phyloP scores from a whole-genome alignment of 2,329 filamentous ascomycete genomes.

The Exophiala sp. region DNA sequence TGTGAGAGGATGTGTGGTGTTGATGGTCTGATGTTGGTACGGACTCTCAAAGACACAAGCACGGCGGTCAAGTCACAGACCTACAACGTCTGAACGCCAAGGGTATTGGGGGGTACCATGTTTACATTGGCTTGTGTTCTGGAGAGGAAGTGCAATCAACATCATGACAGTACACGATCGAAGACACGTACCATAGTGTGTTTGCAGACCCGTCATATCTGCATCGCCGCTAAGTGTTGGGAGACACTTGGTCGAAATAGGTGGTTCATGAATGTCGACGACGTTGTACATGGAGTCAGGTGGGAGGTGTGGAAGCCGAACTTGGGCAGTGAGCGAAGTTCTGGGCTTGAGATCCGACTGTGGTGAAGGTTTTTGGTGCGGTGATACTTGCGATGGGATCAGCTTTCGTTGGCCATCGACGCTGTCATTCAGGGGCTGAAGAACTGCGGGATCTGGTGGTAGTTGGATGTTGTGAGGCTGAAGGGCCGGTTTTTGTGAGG shows the following conservation, averaged over 20 bases:
- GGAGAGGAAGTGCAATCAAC: not conserved
- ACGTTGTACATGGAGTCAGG: not conserved
- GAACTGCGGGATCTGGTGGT: not conserved
- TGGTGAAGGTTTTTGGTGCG: not conserved
- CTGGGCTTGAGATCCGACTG: not conserved
- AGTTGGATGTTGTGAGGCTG: not conserved
- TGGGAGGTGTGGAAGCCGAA: not conserved
- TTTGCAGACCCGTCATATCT: not conserved
- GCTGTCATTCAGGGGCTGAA: not conserved
- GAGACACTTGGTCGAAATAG: not conserved
- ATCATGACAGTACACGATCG: not conserved
- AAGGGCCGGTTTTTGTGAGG: not conserved
- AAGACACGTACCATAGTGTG: not conserved
- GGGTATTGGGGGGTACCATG: not conserved
- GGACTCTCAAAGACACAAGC: not conserved
- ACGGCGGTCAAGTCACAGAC: not conserved
- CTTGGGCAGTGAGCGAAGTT: not conserved
- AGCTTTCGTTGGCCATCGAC: not conserved
- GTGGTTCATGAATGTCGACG: not conserved
- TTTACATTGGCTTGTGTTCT: not conserved
- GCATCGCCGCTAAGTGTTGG: not conserved
- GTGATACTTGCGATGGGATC: not conserved
- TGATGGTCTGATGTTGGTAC: not conserved
- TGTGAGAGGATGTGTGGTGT: not conserved
- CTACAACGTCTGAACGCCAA: not conserved